A percentile compares a stretch with the other conserved stretches of the same genome.
These are phyloP conservation scores for Tarenaya hassleriana DNA, from an alignment of 345 rosid genomes.

Conservation along the genomic window DNA sequence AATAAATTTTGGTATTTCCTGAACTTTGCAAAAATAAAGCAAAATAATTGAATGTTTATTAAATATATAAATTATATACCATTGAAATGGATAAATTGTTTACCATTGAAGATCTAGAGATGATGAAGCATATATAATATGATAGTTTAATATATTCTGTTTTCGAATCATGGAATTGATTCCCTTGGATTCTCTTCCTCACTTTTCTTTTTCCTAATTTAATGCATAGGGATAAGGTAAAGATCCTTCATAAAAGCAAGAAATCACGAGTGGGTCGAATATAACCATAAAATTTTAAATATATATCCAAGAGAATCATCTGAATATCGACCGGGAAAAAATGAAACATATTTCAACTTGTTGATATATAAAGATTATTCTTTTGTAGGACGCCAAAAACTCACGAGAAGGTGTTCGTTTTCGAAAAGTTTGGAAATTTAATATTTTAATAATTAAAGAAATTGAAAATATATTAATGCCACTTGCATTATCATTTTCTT, in stretches of 20 bases:
- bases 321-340: background rate
- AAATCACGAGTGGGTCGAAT: conserved; percentile 17
- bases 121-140: too few species aligned
- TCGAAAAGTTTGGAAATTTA: background rate
- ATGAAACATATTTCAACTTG: conserved; percentile 3
- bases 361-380: conserved; percentile 15
- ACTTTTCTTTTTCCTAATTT: background rate
- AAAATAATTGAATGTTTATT: too few species aligned
- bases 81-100: too few species aligned
- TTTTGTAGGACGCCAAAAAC: conserved; percentile 2
- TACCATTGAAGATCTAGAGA: too few species aligned
- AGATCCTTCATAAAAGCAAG: conserved; percentile 12
- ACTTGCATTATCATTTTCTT: conserved; percentile 5
- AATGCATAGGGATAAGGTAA: conserved; percentile 20
- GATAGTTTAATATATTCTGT: too few species aligned
- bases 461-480: background rate
- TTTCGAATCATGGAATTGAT: too few species aligned
- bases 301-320: background rate
- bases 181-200: conserved; percentile 24
- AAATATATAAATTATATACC: too few species aligned
- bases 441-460: conserved; percentile 3
- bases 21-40: too few species aligned
- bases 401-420: background rate
- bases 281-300: background rate
- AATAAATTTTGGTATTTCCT: background rate